phyloP scores from a whole-genome alignment of 148 eudicot genomes.

The Drosera capensis region DNA sequence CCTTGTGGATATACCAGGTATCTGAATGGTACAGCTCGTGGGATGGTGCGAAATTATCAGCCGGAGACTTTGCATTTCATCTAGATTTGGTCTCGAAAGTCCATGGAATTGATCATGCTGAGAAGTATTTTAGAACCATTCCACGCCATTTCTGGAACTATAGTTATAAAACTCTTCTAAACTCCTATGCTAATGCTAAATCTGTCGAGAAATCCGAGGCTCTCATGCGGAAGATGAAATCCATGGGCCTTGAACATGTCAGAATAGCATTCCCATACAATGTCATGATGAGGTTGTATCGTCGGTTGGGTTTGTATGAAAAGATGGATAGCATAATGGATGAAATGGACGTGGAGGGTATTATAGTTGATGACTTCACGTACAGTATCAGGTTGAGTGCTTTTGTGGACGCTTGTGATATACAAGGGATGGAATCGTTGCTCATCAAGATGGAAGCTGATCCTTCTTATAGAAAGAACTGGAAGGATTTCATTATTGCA shows the following conservation, averaged over 20 bases:
- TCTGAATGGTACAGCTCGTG: conserved; percentile 20
- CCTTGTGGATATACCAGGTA: conserved; percentile 15
- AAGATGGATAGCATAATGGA: conserved; percentile 17
- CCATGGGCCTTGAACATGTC: conserved; percentile 7
- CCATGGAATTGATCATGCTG: conserved; percentile 18
- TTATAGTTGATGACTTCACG: conserved; percentile 10
- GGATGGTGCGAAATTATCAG: conserved; percentile 3
- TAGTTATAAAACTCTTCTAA: conserved; percentile 22
- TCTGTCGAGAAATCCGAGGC: conserved; percentile 28
- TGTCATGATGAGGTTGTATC: conserved; percentile 29
- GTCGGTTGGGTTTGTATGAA: conserved; percentile 13
- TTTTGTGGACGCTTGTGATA: conserved; percentile 15
- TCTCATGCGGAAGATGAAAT: conserved; percentile 25
- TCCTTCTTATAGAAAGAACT: conserved; percentile 7
- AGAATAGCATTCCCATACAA: conserved; percentile 9
- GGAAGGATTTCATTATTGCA: conserved; percentile 15
- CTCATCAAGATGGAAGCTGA: conserved; percentile 26
- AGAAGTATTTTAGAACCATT: conserved; percentile 11
- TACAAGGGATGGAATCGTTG: conserved; percentile 22
- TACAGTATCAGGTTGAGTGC: conserved; percentile 17
- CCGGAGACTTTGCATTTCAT: conserved; percentile 8
- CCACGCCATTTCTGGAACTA: conserved; percentile 8
- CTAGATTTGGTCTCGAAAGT: conserved; percentile 18
- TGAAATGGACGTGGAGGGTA: conserved; percentile 26
- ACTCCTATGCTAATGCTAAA: conserved; percentile 20